Percentiles rank a stretch among this genome's conserved stretches.
phyloP scores from a whole-genome alignment of 495 filamentous ascomycete genomes.

The Hypoxylon fragiforme region DNA sequence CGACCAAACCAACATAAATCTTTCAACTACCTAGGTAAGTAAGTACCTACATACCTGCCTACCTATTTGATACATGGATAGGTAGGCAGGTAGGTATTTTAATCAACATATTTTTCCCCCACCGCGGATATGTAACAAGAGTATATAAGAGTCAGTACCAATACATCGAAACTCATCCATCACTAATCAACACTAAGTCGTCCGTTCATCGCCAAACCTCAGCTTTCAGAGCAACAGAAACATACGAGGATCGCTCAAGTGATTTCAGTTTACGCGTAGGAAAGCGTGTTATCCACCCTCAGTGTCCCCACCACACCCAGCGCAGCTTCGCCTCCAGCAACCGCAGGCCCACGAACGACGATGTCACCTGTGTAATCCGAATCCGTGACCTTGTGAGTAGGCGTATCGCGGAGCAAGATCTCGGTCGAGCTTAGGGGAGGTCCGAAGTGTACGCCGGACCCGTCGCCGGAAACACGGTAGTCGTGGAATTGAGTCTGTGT shows the following conservation, averaged over 20 bases:
- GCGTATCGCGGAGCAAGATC: slow-evolving; percentile 66
- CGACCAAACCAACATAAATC: too few species aligned
- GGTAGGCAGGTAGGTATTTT: neutral
- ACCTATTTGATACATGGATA: neutral
- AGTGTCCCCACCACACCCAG: slow-evolving; percentile 62
- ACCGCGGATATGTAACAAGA: too few species aligned
- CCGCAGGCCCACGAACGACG: slow-evolving; percentile 65
- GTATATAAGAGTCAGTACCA: too few species aligned
- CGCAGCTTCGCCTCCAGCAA: slow-evolving; percentile 62
- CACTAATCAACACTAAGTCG: too few species aligned
- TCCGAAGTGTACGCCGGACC: slow-evolving; percentile 73
- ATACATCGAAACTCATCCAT: too few species aligned
- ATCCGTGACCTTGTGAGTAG: slow-evolving; percentile 60
- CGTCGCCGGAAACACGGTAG: slow-evolving; percentile 66
- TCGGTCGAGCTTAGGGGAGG: slow-evolving; percentile 79
- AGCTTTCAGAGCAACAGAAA: neutral
- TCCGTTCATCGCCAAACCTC: too few species aligned
- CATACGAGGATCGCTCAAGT: neutral
- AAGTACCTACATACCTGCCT: neutral
- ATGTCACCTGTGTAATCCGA: slow-evolving; percentile 66
- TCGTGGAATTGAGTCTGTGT: slow-evolving; percentile 85
- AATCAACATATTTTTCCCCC: too few species aligned
- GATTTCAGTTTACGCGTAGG: slow-evolving; percentile 40
- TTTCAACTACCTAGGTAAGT: too few species aligned
- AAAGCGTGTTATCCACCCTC: slow-evolving; percentile 58